Conservation (phyloP, 1,284 basidiomycete genomes). For the Irpex rosettiformis region DNA sequence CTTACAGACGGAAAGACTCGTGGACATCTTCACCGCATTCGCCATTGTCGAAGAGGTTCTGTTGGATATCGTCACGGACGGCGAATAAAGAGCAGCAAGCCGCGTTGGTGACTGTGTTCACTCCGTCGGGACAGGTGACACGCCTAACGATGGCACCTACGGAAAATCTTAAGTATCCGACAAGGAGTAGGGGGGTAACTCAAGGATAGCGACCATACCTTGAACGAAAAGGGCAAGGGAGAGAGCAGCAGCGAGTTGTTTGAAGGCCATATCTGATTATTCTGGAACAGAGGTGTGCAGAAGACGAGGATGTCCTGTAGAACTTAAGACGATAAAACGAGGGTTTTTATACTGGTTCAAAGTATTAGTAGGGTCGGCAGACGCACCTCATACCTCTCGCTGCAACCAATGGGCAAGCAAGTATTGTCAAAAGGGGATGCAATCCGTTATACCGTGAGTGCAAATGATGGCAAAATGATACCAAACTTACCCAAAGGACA, state of each 20-base stretch:
- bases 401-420: neutral
- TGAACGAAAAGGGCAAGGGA: slow-evolving; percentile 4
- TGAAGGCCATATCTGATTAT: slow-evolving; percentile 13
- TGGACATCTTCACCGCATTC: slow-evolving; percentile 19
- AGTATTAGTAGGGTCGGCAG: neutral
- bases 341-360: neutral
- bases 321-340: neutral
- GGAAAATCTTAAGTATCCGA: neutral
- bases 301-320: slow-evolving; percentile 4
- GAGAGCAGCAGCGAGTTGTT: slow-evolving; percentile 11
- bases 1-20: slow-evolving; percentile 17
- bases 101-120: slow-evolving; percentile 31
- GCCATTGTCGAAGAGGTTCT: slow-evolving; percentile 27
- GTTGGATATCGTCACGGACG: slow-evolving; percentile 35
- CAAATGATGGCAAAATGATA: neutral
- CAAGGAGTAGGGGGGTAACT: neutral
- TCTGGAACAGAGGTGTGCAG: slow-evolving; percentile 1
- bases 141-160: slow-evolving; percentile 28
- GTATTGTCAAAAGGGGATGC: neutral
- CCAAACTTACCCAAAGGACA: neutral
- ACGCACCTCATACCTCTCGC: neutral
- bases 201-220: slow-evolving; percentile 2
- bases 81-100: slow-evolving; percentile 40
- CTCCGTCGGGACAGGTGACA: slow-evolving; percentile 35
- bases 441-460: neutral